These are phyloP conservation scores for Penicillium glabrum DNA, from an alignment of 2,329 filamentous ascomycete species.

Conservation along the genomic window DNA sequence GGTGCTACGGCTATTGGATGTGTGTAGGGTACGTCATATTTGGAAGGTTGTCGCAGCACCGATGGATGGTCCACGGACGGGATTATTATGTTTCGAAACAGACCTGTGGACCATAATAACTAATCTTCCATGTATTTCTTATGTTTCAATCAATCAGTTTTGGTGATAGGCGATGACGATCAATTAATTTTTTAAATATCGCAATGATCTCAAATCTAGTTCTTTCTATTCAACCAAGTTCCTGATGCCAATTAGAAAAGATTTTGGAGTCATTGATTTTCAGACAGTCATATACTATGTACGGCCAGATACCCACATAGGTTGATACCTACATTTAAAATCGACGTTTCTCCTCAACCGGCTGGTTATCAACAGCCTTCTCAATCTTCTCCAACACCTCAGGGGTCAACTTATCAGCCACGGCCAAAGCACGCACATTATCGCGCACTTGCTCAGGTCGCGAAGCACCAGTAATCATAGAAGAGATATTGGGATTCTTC, in stretches of 20 bases:
- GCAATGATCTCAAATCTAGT: too few species aligned
- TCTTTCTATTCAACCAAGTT: too few species aligned
- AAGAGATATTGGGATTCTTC: conserved; percentile 56
- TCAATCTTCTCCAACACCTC: conserved; percentile 52
- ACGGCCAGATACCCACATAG: too few species aligned
- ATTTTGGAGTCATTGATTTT: too few species aligned
- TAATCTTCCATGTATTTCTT: too few species aligned
- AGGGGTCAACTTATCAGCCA: conserved; percentile 45
- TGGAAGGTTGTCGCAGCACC: background rate
- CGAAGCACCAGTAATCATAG: conserved; percentile 54
- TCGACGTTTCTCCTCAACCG: conserved; percentile 16
- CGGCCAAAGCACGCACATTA: conserved; percentile 43
- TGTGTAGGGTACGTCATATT: background rate
- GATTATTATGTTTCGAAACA: background rate
- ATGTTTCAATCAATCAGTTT: too few species aligned
- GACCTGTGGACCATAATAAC: too few species aligned
- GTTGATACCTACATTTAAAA: background rate
- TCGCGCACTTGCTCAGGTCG: conserved; percentile 43
- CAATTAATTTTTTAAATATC: too few species aligned
- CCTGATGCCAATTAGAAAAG: too few species aligned
- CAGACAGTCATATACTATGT: background rate
- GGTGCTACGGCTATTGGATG: conserved; percentile 22
- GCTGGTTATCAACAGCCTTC: conserved; percentile 20
- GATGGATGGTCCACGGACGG: background rate
- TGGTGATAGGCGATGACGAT: too few species aligned